Percentiles rank a stretch among this genome's conserved stretches.
Conservation (phyloP, 441 rosid species). For the Corymbia citriodora region DNA sequence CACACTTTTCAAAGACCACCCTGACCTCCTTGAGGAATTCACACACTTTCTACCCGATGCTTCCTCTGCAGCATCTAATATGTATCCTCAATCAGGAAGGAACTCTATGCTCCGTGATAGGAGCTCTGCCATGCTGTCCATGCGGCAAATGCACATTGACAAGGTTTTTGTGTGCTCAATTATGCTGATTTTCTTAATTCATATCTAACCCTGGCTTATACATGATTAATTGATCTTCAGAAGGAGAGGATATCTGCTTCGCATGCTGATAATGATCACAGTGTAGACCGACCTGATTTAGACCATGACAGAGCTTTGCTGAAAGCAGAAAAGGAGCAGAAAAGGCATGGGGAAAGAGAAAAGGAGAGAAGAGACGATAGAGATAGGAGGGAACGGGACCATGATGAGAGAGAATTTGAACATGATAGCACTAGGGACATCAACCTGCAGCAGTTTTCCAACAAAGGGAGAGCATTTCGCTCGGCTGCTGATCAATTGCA, state of each 20-base stretch:
- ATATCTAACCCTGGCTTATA: slow-evolving; percentile 15
- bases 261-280: slow-evolving; percentile 50
- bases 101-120: slow-evolving; percentile 55
- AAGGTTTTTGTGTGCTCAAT: slow-evolving; percentile 47
- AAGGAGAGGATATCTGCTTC: slow-evolving; percentile 54
- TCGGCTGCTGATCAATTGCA: slow-evolving; percentile 42
- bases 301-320: slow-evolving; percentile 50
- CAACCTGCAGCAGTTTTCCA: slow-evolving; percentile 46
- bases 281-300: slow-evolving; percentile 50
- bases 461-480: slow-evolving; percentile 39
- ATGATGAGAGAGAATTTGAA: slow-evolving; percentile 55
- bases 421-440: slow-evolving; percentile 56
- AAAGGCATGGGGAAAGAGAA: slow-evolving; percentile 65
- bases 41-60: slow-evolving; percentile 87
- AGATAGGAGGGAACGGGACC: slow-evolving; percentile 52
- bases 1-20: slow-evolving; percentile 72
- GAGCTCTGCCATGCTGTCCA: slow-evolving; percentile 53
- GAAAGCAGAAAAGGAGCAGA: slow-evolving; percentile 67
- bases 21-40: slow-evolving; percentile 82
- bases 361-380: slow-evolving; percentile 68
- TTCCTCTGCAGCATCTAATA: slow-evolving; percentile 57
- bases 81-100: slow-evolving; percentile 44
- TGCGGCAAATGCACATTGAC: slow-evolving; percentile 49
- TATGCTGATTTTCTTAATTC: slow-evolving; percentile 4
- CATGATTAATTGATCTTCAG: slow-evolving; percentile 39